Base-by-base conservation (phyloP, 1,284 basidiomycete genomes). In the Polyporus tsugae region DNA sequence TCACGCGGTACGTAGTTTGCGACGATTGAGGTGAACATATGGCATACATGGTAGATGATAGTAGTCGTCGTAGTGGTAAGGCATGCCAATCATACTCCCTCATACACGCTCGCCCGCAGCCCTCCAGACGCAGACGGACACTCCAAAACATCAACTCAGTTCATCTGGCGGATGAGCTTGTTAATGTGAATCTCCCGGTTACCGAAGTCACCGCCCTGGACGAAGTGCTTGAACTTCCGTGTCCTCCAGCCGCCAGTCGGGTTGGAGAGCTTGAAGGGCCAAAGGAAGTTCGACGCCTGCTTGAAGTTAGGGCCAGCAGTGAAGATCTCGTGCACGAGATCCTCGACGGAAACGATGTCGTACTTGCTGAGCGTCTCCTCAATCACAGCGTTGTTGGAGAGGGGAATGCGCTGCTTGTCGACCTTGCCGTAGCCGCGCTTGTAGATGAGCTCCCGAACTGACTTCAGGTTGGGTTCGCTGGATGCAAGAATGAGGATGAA, bases 211-310 rank as follows among this genome's bases (percentile, higher is more conserved):
- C 97, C 96, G 79, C 95, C 95, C 87, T 96, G 89, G 72, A 97
- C 89, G 81, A 88, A 97, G 85, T 95, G 93, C 85, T 92, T 95
- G 92, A 99, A 97, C 87, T 99, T 99, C 81, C 96, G 90, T 79
- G 89, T 90, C 84, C 95, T 93, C 96, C 96, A 99, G 78, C 98
- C 98, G 76, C 98, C 97, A 78, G 90, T 99, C 69, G 98, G 97
- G 91, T 98, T 99, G 76, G 96, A 98, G 72, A 99, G 93, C 84
- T 99, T 99, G 91, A 99, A 99, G 38, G 98, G 96, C 96, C 97
- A 99, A 68, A 99, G 91, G 90, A 97, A 96, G 86, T 95, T 95
- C 76, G 94, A 91, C 69, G 92, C 95, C 87, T 97, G 95, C 88
- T 99, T 99, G 90, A 99, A 99, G 90, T 99, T 96, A 79, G 97